Conservation (phyloP, 1,284 basidiomycete species). For the Acaromyces ingoldii region DNA sequence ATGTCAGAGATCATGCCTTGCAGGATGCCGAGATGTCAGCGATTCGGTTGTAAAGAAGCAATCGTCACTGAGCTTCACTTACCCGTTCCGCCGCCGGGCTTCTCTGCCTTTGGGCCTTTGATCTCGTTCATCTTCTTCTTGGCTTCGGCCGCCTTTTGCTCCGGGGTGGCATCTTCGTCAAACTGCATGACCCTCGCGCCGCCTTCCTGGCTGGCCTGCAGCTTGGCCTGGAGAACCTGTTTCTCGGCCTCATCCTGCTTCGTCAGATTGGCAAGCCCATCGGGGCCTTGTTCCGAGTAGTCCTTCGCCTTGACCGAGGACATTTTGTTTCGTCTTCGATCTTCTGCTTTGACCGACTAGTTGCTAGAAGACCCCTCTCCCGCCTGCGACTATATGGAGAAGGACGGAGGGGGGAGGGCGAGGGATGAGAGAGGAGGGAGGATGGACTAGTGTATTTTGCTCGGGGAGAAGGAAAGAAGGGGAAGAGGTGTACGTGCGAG, state of each 20-base stretch:
- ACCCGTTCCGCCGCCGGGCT: conserved; percentile 2
- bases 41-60: not conserved
- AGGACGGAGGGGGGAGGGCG: not conserved
- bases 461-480: too few species aligned
- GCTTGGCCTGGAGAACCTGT: conserved; percentile 16
- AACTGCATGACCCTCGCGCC: conserved; percentile 41
- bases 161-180: conserved; percentile 40
- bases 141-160: conserved; percentile 41
- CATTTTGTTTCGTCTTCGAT: too few species aligned
- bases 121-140: conserved; percentile 25
- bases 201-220: conserved; percentile 25
- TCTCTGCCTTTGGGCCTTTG: conserved; percentile 21
- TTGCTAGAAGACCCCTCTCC: too few species aligned
- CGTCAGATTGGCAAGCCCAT: conserved; percentile 8
- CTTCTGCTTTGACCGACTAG: too few species aligned
- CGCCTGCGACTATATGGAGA: too few species aligned
- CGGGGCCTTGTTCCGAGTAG: conserved; percentile 2
- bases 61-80: not conserved
- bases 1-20: conserved; percentile 33
- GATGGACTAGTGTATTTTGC: too few species aligned
- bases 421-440: not conserved
- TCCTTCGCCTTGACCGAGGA: conserved; percentile 2
- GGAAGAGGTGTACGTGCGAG: too few species aligned
- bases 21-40: too few species aligned
- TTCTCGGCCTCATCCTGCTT: conserved; percentile 13